phyloP scores from a whole-genome alignment of 2,329 filamentous ascomycete genomes.

The Capronia epimyces region DNA sequence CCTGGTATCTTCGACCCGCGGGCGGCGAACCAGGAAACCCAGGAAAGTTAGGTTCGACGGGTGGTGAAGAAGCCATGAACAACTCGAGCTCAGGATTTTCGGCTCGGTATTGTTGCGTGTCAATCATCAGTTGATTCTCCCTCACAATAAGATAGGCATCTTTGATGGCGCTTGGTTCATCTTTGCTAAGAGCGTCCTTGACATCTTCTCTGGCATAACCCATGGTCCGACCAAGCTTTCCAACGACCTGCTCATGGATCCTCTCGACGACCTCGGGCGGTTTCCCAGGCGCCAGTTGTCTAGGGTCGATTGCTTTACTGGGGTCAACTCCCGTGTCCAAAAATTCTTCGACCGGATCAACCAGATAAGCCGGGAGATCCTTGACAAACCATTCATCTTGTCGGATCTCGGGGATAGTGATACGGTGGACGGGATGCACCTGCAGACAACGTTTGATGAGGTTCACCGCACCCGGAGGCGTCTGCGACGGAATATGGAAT shows the following conservation, averaged over 20 bases:
- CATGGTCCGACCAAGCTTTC: slow-evolving; percentile 97
- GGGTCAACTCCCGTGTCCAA: slow-evolving; percentile 90
- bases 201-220: slow-evolving; percentile 94
- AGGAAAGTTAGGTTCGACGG: slow-evolving; percentile 38
- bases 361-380: slow-evolving; percentile 78
- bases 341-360: slow-evolving; percentile 84
- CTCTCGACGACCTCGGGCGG: slow-evolving; percentile 76
- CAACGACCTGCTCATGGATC: slow-evolving; percentile 84
- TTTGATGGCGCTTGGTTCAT: slow-evolving; percentile 96
- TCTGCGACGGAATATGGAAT: slow-evolving; percentile 87
- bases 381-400: slow-evolving; percentile 90
- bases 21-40: slow-evolving; percentile 23
- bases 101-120: slow-evolving; percentile 52
- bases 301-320: slow-evolving; percentile 80
- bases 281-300: slow-evolving; percentile 72
- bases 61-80: slow-evolving; percentile 54
- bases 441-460: slow-evolving; percentile 85
- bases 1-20: slow-evolving; percentile 9
- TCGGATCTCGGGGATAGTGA: slow-evolving; percentile 88
- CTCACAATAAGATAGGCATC: slow-evolving; percentile 97
- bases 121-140: slow-evolving; percentile 86
- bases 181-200: slow-evolving; percentile 82
- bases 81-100: slow-evolving; percentile 43
- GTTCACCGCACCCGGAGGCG: slow-evolving; percentile 72
- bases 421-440: slow-evolving; percentile 82